A percentile compares a stretch with the other conserved stretches of the same genome.
Conservation (phyloP, 2,329 filamentous ascomycete species). For the Blumeria graminis region DNA sequence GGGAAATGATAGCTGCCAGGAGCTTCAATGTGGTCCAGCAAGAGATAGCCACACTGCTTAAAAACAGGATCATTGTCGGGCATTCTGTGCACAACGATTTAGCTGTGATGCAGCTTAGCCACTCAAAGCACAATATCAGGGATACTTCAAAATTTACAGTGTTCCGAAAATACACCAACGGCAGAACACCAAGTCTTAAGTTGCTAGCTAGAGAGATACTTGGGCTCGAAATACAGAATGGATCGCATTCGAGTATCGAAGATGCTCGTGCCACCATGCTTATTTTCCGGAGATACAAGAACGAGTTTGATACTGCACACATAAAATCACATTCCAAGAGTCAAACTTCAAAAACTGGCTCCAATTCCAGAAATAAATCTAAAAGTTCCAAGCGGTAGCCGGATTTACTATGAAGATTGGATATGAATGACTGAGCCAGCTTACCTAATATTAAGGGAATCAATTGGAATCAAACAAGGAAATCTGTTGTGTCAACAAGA, state of each 20-base stretch:
- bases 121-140: slow-evolving; percentile 54
- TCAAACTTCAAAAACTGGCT: slow-evolving; percentile 3
- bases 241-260: slow-evolving; percentile 40
- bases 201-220: slow-evolving; percentile 32
- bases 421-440: neutral
- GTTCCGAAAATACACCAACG: slow-evolving; percentile 45
- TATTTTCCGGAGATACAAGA: slow-evolving; percentile 62
- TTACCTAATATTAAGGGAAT: too few relatives aligned
- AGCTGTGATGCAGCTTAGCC: slow-evolving; percentile 48
- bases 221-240: slow-evolving; percentile 36
- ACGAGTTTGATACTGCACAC: slow-evolving; percentile 63
- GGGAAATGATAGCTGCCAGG: slow-evolving; percentile 45
- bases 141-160: slow-evolving; percentile 61
- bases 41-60: slow-evolving; percentile 43
- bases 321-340: slow-evolving; percentile 32
- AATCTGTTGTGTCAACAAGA: too few relatives aligned
- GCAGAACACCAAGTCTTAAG: slow-evolving; percentile 43
- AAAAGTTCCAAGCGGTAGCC: slow-evolving; percentile 15
- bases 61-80: slow-evolving; percentile 51
- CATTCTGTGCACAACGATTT: slow-evolving; percentile 66
- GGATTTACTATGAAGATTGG: neutral
- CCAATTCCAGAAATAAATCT: slow-evolving; percentile 18
- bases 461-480: too few relatives aligned
- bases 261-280: slow-evolving; percentile 83
- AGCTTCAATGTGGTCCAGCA: slow-evolving; percentile 55